A percentile compares a stretch with the other conserved stretches of the same genome.
phyloP scores from a whole-genome alignment of 1,284 basidiomycete species.

The Malassezia japonica region DNA sequence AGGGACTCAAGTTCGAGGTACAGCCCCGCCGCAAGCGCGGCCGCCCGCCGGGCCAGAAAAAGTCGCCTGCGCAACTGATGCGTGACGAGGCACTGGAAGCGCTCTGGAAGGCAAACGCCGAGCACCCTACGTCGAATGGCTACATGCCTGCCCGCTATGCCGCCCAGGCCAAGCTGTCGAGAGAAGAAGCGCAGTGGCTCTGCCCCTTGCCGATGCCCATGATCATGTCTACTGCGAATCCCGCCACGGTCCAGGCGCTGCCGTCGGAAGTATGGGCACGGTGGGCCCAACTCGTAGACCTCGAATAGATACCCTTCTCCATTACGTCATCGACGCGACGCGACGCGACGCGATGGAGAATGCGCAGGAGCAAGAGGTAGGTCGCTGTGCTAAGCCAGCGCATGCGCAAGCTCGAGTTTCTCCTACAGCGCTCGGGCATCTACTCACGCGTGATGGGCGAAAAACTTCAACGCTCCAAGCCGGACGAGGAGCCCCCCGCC shows the following conservation, averaged over 20 bases:
- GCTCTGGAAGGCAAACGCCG: background rate
- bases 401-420: conserved; percentile 34
- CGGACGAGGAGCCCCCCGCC: background rate
- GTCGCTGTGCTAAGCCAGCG: conserved; percentile 11
- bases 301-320: background rate
- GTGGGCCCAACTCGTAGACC: background rate
- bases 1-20: conserved; percentile 13
- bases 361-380: conserved; percentile 3
- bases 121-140: background rate
- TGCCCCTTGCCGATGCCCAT: conserved; percentile 9
- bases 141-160: conserved; percentile 7
- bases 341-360: background rate
- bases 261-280: conserved; percentile 5
- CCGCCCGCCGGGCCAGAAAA: conserved; percentile 7
- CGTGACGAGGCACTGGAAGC: conserved; percentile 4
- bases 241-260: background rate
- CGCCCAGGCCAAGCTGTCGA: background rate
- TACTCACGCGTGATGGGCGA: conserved; percentile 46
- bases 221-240: conserved; percentile 1
- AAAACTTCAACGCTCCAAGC: conserved; percentile 24
- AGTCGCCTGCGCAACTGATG: conserved; percentile 3
- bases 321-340: conserved; percentile 4
- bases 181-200: conserved; percentile 5
- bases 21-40: conserved; percentile 12
- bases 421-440: conserved; percentile 38